Conservation (phyloP, 1,284 basidiomycete species). For the Rhodotorula mucilaginosa region DNA sequence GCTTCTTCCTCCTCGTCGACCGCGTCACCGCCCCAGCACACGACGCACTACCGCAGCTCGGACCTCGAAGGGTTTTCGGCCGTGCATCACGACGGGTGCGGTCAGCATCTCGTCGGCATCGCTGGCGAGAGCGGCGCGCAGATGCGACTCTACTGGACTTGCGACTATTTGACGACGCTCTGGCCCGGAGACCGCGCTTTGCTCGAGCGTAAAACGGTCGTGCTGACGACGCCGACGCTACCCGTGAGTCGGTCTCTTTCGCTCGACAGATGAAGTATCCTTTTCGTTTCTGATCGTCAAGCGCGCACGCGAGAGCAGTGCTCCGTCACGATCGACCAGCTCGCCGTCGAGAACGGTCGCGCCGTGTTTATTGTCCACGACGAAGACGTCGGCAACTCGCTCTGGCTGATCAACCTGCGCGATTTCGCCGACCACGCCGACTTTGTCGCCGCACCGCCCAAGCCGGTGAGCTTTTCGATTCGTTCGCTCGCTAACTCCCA, state of each 20-base stretch:
- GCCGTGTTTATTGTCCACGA: constrained; percentile 9
- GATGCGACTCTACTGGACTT: constrained; percentile 12
- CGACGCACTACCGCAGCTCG: background rate
- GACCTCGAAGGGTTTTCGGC: background rate
- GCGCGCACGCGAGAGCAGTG: background rate
- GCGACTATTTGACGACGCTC: background rate
- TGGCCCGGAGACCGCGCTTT: background rate
- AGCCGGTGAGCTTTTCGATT: constrained; percentile 6
- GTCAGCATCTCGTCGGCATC: constrained; percentile 9
- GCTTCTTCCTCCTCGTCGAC: too few relatives aligned
- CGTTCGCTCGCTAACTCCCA: too few relatives aligned
- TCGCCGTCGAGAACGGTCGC: constrained; percentile 34
- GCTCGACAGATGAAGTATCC: too few relatives aligned
- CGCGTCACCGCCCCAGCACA: too few relatives aligned
- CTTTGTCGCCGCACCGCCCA: constrained; percentile 8
- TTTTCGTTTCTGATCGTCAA: too few relatives aligned
- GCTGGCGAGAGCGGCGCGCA: background rate
- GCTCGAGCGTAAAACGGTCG: constrained; percentile 22
- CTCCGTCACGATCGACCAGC: constrained; percentile 4
- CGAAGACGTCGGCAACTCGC: background rate
- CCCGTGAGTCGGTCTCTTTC: background rate
- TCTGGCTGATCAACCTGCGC: constrained; percentile 18
- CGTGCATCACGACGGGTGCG: constrained; percentile 23
- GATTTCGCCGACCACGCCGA: constrained; percentile 4
- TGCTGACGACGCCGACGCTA: background rate